These are phyloP conservation scores for Venturia carpophila DNA, from an alignment of 2,329 filamentous ascomycete species.

Conservation along the genomic window DNA sequence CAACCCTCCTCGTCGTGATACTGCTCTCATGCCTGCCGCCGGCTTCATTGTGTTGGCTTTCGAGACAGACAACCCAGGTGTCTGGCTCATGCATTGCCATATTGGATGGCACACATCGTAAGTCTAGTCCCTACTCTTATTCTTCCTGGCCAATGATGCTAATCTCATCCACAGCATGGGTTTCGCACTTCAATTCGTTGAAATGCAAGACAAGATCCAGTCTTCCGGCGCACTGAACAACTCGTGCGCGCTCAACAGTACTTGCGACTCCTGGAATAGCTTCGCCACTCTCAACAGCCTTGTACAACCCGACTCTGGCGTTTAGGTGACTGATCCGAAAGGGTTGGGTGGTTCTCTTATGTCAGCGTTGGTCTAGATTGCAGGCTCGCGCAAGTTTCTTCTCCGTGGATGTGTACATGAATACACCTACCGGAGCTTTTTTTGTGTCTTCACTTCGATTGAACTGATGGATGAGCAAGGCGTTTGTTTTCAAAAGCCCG, in stretches of 20 bases:
- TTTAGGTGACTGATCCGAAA: background rate
- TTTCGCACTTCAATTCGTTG: slow-evolving; percentile 20
- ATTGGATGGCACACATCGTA: slow-evolving; percentile 25
- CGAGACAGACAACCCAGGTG: slow-evolving; percentile 31
- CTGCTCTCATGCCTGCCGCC: slow-evolving; percentile 26
- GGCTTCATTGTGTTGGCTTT: slow-evolving; percentile 31
- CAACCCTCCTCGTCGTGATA: slow-evolving; percentile 31
- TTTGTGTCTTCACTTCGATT: background rate
- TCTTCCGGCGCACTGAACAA: slow-evolving; percentile 14
- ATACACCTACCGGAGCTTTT: background rate
- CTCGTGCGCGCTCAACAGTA: slow-evolving; percentile 12
- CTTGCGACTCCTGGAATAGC: slow-evolving; percentile 16
- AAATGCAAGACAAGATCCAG: slow-evolving; percentile 17
- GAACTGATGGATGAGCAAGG: background rate
- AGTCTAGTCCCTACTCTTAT: background rate
- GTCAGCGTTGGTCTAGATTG: background rate
- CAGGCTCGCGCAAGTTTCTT: background rate
- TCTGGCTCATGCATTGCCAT: slow-evolving; percentile 34
- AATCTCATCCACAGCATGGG: slow-evolving; percentile 11
- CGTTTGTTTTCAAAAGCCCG: background rate
- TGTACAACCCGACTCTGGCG: slow-evolving; percentile 16
- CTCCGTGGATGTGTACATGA: background rate
- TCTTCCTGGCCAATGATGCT: background rate
- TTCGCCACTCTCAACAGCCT: slow-evolving; percentile 10
- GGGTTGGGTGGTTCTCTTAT: background rate